Evolutionary conservation across 108 stramenopile genomes (phyloP).

Genomic region (Nitzschia sp.): DNA sequence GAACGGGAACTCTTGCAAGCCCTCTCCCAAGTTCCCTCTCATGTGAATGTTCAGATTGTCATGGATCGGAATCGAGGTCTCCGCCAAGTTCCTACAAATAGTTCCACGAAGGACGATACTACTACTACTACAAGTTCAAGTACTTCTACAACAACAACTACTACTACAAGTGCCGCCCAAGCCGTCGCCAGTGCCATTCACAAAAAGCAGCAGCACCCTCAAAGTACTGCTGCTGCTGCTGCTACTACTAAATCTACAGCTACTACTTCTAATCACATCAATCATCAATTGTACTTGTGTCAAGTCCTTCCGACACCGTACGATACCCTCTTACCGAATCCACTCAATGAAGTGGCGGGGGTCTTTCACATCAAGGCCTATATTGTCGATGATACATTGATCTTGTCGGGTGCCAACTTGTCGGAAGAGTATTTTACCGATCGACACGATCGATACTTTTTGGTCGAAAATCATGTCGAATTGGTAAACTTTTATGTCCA

Average conservation of each 20-base stretch:
- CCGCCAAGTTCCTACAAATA: conserved; percentile 54
- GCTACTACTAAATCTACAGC: too few relatives aligned
- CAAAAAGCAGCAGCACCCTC: too few relatives aligned
- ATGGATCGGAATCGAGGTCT: conserved; percentile 76
- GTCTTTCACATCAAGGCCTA: conserved; percentile 90
- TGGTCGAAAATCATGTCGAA: conserved; percentile 69
- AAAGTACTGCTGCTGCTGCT: too few relatives aligned
- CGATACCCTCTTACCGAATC: conserved; percentile 61
- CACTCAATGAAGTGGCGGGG: conserved; percentile 79
- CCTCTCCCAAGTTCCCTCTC: conserved; percentile 16
- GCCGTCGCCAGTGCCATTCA: conserved; percentile 32
- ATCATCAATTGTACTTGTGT: conserved; percentile 48
- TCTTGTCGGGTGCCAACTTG: conserved; percentile 85
- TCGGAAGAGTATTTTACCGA: conserved; percentile 84
- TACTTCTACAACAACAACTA: conserved; percentile 16
- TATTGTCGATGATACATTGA: conserved; percentile 73
- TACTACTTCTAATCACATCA: too few relatives aligned
- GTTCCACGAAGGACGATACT: conserved; percentile 15
- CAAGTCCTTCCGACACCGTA: conserved; percentile 52
- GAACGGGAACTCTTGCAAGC: conserved; percentile 63
- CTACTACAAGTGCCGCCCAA: conserved; percentile 49
- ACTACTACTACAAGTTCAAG: conserved; percentile 46
- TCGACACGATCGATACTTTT: conserved; percentile 80
- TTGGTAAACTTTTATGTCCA: conserved; percentile 80
- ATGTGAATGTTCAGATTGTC: conserved; percentile 57